Conservation (phyloP, 2,329 filamentous ascomycete species). For the Claviceps maximensis region DNA sequence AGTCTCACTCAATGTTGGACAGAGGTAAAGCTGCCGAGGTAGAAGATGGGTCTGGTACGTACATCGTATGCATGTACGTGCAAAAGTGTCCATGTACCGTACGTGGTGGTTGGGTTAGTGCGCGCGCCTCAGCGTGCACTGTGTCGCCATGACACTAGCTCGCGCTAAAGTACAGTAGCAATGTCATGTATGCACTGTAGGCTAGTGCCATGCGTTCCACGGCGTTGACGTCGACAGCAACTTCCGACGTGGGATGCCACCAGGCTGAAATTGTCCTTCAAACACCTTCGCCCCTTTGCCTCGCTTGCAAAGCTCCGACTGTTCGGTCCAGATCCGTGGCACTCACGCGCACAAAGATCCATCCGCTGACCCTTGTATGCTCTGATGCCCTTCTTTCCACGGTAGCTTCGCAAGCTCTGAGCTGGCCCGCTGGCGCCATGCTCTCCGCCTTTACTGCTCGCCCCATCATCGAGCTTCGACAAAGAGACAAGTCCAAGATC, state of each 20-base stretch:
- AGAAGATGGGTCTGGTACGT: background rate
- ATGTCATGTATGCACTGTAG: background rate
- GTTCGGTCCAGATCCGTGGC: background rate
- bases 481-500: conserved; percentile 91
- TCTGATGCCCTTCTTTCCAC: conserved; percentile 11
- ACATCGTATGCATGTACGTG: background rate
- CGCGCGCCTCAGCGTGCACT: background rate
- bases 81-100: no score
- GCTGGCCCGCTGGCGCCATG: conserved; percentile 49
- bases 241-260: background rate
- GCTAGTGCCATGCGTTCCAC: background rate
- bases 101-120: no score
- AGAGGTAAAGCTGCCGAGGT: no score
- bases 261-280: background rate
- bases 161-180: background rate
- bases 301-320: background rate
- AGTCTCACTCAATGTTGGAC: no score
- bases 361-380: background rate
- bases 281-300: background rate
- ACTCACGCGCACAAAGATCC: background rate
- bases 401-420: conserved; percentile 21
- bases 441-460: conserved; percentile 95
- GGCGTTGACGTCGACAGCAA: background rate
- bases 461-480: conserved; percentile 91
- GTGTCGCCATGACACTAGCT: background rate